Conservation (phyloP, 2,329 filamentous ascomycete genomes). For the Arthroderma sp. region DNA sequence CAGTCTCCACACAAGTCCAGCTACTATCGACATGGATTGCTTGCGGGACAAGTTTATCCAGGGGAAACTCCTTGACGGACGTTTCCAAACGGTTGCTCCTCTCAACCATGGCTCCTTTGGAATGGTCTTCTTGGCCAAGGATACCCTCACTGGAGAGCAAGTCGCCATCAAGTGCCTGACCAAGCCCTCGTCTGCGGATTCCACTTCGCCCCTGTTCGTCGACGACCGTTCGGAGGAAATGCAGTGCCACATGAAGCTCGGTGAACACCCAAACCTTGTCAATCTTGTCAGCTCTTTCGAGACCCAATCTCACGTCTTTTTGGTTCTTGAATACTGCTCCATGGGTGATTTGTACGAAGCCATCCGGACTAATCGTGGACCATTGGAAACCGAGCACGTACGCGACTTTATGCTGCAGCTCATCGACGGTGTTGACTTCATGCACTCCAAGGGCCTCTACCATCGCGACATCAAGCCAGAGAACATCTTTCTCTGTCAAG, state of each 20-base stretch:
- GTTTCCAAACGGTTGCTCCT: slow-evolving; percentile 81
- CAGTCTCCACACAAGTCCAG: background rate
- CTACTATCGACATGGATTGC: slow-evolving; percentile 57
- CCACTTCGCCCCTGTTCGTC: slow-evolving; percentile 52
- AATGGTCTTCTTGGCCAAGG: slow-evolving; percentile 90
- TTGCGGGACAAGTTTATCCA: slow-evolving; percentile 69
- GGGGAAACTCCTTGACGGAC: slow-evolving; percentile 72
- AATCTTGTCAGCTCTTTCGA: slow-evolving; percentile 86
- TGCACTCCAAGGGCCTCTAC: slow-evolving; percentile 82
- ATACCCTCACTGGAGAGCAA: slow-evolving; percentile 60
- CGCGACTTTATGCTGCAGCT: slow-evolving; percentile 95
- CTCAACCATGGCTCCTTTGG: slow-evolving; percentile 98
- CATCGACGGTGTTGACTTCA: slow-evolving; percentile 75
- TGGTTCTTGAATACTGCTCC: slow-evolving; percentile 89
- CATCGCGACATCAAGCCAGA: slow-evolving; percentile 99
- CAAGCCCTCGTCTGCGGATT: slow-evolving; percentile 57
- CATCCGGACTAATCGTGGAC: slow-evolving; percentile 77
- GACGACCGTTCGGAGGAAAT: slow-evolving; percentile 57
- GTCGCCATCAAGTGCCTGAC: slow-evolving; percentile 96
- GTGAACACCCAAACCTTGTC: slow-evolving; percentile 79
- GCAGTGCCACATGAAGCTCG: slow-evolving; percentile 66
- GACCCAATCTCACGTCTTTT: slow-evolving; percentile 76
- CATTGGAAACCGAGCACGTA: slow-evolving; percentile 89
- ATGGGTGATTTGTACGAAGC: slow-evolving; percentile 96
- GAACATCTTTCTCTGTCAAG: slow-evolving; percentile 88